A percentile compares a stretch with the other conserved stretches of the same genome.
Conservation (phyloP, 495 filamentous ascomycete species). For the Hyaloscypha bicolor region DNA sequence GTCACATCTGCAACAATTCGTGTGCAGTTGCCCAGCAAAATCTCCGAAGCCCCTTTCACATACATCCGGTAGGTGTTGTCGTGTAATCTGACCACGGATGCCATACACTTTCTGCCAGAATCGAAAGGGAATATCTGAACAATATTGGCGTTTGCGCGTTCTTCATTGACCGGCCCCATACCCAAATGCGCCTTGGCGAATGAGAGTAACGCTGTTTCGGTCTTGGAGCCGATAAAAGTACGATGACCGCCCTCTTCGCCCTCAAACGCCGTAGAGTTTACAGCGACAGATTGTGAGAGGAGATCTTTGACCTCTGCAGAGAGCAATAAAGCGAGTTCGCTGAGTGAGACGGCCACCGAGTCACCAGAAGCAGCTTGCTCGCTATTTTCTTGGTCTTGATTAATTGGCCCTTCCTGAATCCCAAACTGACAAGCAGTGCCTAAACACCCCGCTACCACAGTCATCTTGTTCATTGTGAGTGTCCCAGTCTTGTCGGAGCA, state of each 20-base stretch:
- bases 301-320: constrained; percentile 46
- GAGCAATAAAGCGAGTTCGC: constrained; percentile 46
- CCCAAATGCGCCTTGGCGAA: constrained; percentile 73
- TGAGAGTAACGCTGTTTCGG: constrained; percentile 76
- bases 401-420: too few species aligned
- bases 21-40: constrained; percentile 71
- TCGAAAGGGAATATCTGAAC: constrained; percentile 81
- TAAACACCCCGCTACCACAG: constrained; percentile 73
- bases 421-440: constrained; percentile 66
- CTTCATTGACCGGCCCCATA: constrained; percentile 68
- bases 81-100: constrained; percentile 62
- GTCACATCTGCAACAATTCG: constrained; percentile 64
- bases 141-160: constrained; percentile 65
- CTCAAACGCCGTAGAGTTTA: constrained; percentile 88
- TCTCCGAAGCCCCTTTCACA: constrained; percentile 84
- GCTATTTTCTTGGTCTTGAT: constrained; percentile 37
- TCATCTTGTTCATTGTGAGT: constrained; percentile 90
- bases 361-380: constrained; percentile 56
- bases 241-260: constrained; percentile 68
- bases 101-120: constrained; percentile 84
- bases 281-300: constrained; percentile 69
- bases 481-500: constrained; percentile 97
- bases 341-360: constrained; percentile 61
- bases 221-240: constrained; percentile 82
- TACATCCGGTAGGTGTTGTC: constrained; percentile 67